Evolutionary conservation across 306 rosid genomes (phyloP), one percentile per base, ranked within the genome.

Genomic region (Lupinus albus): DNA sequence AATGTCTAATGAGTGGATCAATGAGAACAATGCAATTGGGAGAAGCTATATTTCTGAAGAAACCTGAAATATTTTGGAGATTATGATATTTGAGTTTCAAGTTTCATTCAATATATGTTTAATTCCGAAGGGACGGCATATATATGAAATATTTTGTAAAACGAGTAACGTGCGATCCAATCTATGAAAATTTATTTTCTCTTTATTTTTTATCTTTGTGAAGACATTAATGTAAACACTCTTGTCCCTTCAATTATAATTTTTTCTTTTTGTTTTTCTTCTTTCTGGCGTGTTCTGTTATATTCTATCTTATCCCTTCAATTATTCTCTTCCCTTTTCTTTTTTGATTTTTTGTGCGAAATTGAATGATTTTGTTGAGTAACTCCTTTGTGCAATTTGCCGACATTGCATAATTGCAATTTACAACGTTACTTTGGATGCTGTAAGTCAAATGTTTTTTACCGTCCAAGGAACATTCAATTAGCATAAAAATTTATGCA

Each of bases 151-250:
- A 49, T 58, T 56, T 78, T 74, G 72, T 78, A 78, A 68, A 74
- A 75, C 72, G 54, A 78, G 80, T 64, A 78, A 81, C 76, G 70
- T 79, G 64, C 59, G 33, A 56, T 25, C 30, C 30, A 25, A 73
- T 76, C 77, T 66, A 78, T 81, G 51, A 77, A 73, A 25, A 45
- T 73, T 68, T 53, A 25, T 35, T 73, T 68, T 53, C 64, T 75
- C 63, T 44, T 21, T 41, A 10, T 41, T 20, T 35, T 35, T 32
- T 33, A 17, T 46, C 58, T 42, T 56, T 25, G 30, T 25, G 30
- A 25, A 25, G 30, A 25, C 4, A 25, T 25, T 3, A 1, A 25
- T 25, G 30, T 20, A 2, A 2, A 25, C 30, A 25, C 30, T 25
- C 30, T 25, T 25, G 4, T 25, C 4, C 4, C 30, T 25, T 25